Base-by-base conservation (phyloP, 2,329 filamentous ascomycete genomes). In the Monosporascus sp. region DNA sequence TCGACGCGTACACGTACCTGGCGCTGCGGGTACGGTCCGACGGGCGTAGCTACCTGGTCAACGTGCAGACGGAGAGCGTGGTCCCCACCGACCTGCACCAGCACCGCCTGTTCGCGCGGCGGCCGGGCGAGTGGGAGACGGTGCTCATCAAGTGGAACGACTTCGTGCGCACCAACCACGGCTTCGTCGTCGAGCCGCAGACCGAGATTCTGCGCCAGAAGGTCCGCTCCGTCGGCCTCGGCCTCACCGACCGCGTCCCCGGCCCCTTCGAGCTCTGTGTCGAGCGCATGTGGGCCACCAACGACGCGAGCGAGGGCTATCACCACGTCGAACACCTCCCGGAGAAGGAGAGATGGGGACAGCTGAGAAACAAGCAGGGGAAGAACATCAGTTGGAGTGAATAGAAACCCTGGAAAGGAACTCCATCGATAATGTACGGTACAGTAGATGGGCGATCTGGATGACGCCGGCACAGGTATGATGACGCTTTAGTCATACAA, bases 41-140 rank as follows among this genome's bases (percentile, higher is more conserved):
- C 67, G 92, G 91, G 17, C 80, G 94, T 54, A 88, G 89, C 63
- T 99, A 97, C 75, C 90, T 96, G 53, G 84, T 99, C 64, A 99
- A 99, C 70, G 76, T 99, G 17, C 94, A 97, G 75, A 96, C 92
- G 3, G 93, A 99, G 67, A 89, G 89, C 1, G 86, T 99, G 52
- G 89, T 96, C 47, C 89, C 90, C 11, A 93, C 91, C n/a, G 94
- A 99, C 69, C 78, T 99, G 58, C 94, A 97, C 70, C 94, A 99
- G 69, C 94, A 99, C 70, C 80, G 94, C 48, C 73, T 99, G 5
- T 96, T 90, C 61, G 80, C 87, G 8, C 87, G 85, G 64, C 82
- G 83, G 8, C 85, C 89, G 0, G 91, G 91, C 1, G 81, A 92
- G 63, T 99, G 94, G 94, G 93, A 99, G 77, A 97, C 94, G 2